Base-by-base conservation (phyloP, 768 basidiomycete genomes). In the Serpula lacrymans region DNA sequence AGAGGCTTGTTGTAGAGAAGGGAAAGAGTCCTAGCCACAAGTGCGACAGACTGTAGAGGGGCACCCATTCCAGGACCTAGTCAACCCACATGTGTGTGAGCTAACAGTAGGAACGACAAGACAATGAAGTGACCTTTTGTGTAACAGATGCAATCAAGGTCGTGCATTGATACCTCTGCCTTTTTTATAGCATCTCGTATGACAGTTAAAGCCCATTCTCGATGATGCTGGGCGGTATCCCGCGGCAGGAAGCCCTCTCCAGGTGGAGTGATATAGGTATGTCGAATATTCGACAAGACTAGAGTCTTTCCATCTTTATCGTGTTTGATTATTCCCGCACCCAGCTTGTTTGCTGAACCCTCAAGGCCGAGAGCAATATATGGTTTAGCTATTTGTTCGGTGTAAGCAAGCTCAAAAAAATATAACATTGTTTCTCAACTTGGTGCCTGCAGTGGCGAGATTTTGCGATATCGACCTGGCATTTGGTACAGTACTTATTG, bases 31-130 rank as follows among this genome's bases (percentile, higher is more conserved):
- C 96, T 75, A 1, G 96, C 96, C 23, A 98, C 88, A 20, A 99
- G 67, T 1, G 90, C 94, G 11, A 98, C 92, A 3, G 94, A 93
- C 54, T 95, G 92, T 25, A 99, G 63, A 2, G 96, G 96, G 25
- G 90, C 93, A 34, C 96, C 96, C 96, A 99, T 99, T 1, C 96
- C 96, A n/a, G 96, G 96, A 2, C 96, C 95, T 97, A 52, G 14
- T 34, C 10, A 13, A 14, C 20, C 12, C 29, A 27, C 23, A 42
- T 33, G 25, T 41, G 30, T 20, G 27, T 8, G 12, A 13, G 28
- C 23, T 20, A 23, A n/a, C n/a, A n/a, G n/a, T n/a, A n/a, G n/a
- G n/a, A n/a, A n/a, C n/a, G n/a, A 35, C 1, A 9, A 32, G 22
- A 24, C 27, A n/a, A 37, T n/a, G 24, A 23, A 46, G 65, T 25